Conservation (phyloP, 2,329 filamentous ascomycete genomes). For the Dothideomycetidae sp. region DNA sequence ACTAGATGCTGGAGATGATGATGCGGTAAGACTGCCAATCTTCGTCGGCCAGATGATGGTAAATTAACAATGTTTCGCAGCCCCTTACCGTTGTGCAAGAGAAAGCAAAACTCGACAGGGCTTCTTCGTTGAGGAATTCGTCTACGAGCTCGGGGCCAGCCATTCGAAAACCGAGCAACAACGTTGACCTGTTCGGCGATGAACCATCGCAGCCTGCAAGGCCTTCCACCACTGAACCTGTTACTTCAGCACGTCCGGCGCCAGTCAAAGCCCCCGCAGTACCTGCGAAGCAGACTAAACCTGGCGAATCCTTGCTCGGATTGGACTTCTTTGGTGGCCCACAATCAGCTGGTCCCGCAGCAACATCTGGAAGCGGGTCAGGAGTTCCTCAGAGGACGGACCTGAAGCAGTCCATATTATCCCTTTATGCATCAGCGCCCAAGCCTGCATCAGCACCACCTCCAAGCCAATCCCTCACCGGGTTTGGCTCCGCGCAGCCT, state of each 20-base stretch:
- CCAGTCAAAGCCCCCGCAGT: conserved; percentile 20
- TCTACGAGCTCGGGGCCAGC: conserved; percentile 34
- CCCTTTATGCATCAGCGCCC: conserved; percentile 74
- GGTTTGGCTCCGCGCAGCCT: conserved; percentile 27
- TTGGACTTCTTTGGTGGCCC: conserved; percentile 78
- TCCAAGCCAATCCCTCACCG: conserved; percentile 1
- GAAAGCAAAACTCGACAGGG: conserved; percentile 53
- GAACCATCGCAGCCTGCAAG: conserved; percentile 44
- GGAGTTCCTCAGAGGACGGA: conserved; percentile 68
- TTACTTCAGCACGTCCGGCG: conserved; percentile 50
- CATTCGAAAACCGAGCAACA: conserved; percentile 18
- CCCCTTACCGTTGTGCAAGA: conserved; percentile 54
- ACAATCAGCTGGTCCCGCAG: conserved; percentile 52
- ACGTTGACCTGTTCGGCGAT: conserved; percentile 69
- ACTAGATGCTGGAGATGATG: conserved; percentile 65
- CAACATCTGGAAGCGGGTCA: conserved; percentile 45
- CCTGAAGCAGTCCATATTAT: conserved; percentile 92
- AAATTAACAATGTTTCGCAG: conserved; percentile 22
- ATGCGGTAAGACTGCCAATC: conserved; percentile 31
- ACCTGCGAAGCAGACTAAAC: conserved; percentile 47
- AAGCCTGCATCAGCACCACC: conserved; percentile 52
- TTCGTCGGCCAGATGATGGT: neutral
- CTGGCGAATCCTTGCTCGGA: conserved; percentile 73
- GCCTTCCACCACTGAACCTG: conserved; percentile 60
- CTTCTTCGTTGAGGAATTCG: conserved; percentile 37